A percentile compares a stretch with the other conserved stretches of the same genome.
Evolutionary conservation across 169 alveolate genomes (phyloP).

Genomic region (Plasmodium fragile): DNA sequence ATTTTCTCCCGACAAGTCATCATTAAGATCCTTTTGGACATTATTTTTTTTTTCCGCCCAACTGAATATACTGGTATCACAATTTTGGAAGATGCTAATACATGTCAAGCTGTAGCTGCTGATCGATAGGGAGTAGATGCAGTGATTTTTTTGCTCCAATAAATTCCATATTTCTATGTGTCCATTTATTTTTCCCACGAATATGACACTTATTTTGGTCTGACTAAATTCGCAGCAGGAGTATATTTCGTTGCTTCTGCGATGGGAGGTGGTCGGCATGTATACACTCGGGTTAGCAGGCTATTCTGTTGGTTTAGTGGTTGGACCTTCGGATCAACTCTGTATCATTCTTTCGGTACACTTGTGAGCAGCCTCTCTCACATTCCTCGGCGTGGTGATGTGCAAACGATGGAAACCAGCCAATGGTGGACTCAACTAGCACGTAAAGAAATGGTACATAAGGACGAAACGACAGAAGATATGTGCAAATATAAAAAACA

Average conservation of each 20-base stretch:
- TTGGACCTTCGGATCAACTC: neutral
- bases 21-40: neutral
- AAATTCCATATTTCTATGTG: slow-evolving; percentile 77
- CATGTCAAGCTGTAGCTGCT: slow-evolving; percentile 72
- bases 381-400: neutral
- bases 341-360: neutral
- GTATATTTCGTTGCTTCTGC: slow-evolving; percentile 72
- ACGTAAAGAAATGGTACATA: neutral
- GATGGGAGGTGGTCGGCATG: neutral
- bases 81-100: slow-evolving; percentile 45
- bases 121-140: slow-evolving; percentile 44
- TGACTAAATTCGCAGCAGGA: slow-evolving; percentile 75
- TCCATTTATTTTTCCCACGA: slow-evolving; percentile 72
- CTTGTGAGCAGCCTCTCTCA: neutral
- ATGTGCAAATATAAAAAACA: neutral
- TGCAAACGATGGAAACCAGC: neutral
- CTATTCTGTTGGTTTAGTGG: neutral
- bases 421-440: neutral
- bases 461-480: neutral
- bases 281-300: neutral
- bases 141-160: slow-evolving; percentile 47
- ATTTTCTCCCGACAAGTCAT: slow-evolving; percentile 6
- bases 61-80: slow-evolving; percentile 15
- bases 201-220: slow-evolving; percentile 60
- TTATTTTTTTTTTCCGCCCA: slow-evolving; percentile 15